Conservation (phyloP, 1,284 basidiomycete genomes). For the Ganoderma multipileum region DNA sequence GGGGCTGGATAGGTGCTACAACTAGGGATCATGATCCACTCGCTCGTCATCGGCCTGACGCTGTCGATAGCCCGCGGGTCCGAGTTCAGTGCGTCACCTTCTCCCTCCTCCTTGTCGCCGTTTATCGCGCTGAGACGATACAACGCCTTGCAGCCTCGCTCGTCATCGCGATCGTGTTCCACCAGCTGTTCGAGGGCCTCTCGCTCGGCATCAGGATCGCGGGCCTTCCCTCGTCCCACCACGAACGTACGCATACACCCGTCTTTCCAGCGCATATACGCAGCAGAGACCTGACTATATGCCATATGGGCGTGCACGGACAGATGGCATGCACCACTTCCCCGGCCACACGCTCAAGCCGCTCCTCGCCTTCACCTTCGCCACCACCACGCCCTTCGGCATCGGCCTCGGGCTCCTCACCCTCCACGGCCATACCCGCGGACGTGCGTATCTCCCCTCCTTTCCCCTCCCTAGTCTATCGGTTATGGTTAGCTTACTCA, state of each 20-base stretch:
- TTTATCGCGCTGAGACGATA: slow-evolving; percentile 9
- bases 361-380: slow-evolving; percentile 67
- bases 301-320: not conserved
- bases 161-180: slow-evolving; percentile 76
- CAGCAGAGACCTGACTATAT: not conserved
- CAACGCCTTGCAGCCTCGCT: slow-evolving; percentile 60
- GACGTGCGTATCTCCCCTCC: slow-evolving; percentile 32
- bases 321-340: slow-evolving; percentile 27
- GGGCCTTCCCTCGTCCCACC: slow-evolving; percentile 55
- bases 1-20: slow-evolving; percentile 62
- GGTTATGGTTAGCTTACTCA: too few species aligned
- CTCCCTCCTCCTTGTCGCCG: slow-evolving; percentile 7
- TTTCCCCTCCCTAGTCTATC: too few species aligned
- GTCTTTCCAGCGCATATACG: slow-evolving; percentile 7
- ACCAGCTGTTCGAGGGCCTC: slow-evolving; percentile 82
- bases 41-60: slow-evolving; percentile 78
- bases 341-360: slow-evolving; percentile 51
- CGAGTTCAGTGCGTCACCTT: slow-evolving; percentile 67
- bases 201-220: slow-evolving; percentile 81
- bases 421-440: slow-evolving; percentile 38
- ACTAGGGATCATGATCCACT: slow-evolving; percentile 84
- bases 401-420: slow-evolving; percentile 62
- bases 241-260: slow-evolving; percentile 29
- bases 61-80: slow-evolving; percentile 69
- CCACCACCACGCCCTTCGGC: slow-evolving; percentile 72